Base-by-base conservation (phyloP, 2,329 filamentous ascomycete species). In the Fusarium pilosicola region DNA sequence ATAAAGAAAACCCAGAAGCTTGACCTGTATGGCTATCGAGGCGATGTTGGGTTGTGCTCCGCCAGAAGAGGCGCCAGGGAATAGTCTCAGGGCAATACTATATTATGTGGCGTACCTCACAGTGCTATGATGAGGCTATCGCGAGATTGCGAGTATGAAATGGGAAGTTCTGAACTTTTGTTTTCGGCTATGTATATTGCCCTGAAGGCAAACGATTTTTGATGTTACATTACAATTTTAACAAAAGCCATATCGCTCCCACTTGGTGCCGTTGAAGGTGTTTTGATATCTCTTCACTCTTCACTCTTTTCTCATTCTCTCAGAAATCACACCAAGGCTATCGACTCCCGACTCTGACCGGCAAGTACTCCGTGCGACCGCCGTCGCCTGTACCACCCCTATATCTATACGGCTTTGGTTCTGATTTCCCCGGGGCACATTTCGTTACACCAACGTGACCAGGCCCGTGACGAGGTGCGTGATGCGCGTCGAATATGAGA, bases 391-490 rank as follows among this genome's bases (percentile, higher is more conserved):
- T 70, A n/a, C 24, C 34, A 68, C 64, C 63, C 41, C n/a, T 26
- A 38, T 51, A 38, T 41, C 51, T 51, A 34, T n/a, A 49, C 30
- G 42, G 42, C 45, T 57, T 28, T 54, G 55, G 7, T 28, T 49
- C 28, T 62, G 38, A 38, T 66, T 59, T 61, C 68, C 24, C 49
- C 49, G 42, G 39, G 65, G 42, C 32, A 26, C 45, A 51, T 55
- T n/a, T 62, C 46, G 71, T 74, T 70, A 74, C 68, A 74, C 68
- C 32, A 46, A 52, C 62, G 59, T 69, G 72, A 63, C 71, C 56
- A 54, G 42, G 67, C 68, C 39, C 49, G 68, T 71, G 68, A 74
- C 57, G 48, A 69, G 41, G 32, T 60, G 65, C 73, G 58, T 72
- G 68, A 61, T 73, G 42, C 42, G 56, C 30, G 51, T 51, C 12